Percentiles rank a stretch among this genome's conserved stretches.
These are phyloP conservation scores for Brassica incana DNA, from an alignment of 345 rosid species.

Conservation along the genomic window DNA sequence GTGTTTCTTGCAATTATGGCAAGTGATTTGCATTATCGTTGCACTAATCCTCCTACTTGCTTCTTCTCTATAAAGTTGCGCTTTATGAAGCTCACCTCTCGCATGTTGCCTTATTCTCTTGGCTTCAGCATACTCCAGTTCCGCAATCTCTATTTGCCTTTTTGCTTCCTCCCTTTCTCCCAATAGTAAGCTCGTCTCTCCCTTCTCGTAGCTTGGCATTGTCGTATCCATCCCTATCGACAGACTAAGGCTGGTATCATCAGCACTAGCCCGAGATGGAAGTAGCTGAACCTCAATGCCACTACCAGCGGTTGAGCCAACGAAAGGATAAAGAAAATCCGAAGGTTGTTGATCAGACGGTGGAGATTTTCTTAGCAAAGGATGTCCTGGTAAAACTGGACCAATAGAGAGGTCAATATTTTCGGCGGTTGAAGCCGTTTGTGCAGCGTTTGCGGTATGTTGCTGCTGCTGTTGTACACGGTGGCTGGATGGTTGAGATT, in stretches of 20 bases:
- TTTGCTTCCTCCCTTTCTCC: constrained; percentile 66
- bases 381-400: constrained; percentile 41
- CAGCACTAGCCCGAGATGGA: constrained; percentile 18
- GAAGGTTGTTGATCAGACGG: constrained; percentile 1
- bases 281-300: constrained; percentile 38
- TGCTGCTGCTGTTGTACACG: constrained; percentile 40
- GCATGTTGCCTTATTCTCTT: constrained; percentile 86
- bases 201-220: constrained; percentile 31
- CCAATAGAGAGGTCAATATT: constrained; percentile 24
- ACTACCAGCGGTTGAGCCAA: constrained; percentile 8
- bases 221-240: constrained; percentile 35
- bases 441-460: constrained; percentile 28
- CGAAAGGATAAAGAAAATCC: constrained; percentile 17
- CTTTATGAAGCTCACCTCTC: constrained; percentile 73
- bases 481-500: constrained; percentile 46
- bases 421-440: constrained; percentile 33
- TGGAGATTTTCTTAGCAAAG: constrained; percentile 42
- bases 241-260: constrained; percentile 35
- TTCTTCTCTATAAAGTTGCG: constrained; percentile 56
- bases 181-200: constrained; percentile 45
- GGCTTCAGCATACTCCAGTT: constrained; percentile 75
- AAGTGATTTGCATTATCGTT: constrained; percentile 71
- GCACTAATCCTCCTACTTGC: constrained; percentile 70
- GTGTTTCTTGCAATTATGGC: constrained; percentile 70
- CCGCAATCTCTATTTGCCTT: constrained; percentile 75